A percentile compares a stretch with the other conserved stretches of the same genome.
These are phyloP conservation scores for Cornus controversa DNA, from an alignment of 148 eudicot genomes.

Conservation along the genomic window DNA sequence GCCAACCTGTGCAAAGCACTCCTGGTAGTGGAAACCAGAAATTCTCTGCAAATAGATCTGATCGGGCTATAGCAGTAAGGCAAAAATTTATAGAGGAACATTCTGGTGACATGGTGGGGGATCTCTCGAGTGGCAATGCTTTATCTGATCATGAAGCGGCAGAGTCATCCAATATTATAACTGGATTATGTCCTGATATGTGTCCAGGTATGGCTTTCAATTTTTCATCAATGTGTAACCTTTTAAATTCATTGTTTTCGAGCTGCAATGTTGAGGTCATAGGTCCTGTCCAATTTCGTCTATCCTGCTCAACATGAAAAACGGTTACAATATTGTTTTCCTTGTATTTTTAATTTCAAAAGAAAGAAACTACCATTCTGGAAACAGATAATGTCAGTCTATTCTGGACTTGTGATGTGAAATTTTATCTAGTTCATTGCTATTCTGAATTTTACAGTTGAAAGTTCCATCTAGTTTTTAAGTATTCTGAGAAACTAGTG, in stretches of 20 bases:
- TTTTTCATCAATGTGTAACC: conserved; percentile 2
- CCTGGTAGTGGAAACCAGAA: conserved; percentile 34
- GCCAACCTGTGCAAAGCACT: conserved; percentile 38
- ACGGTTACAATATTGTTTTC: not conserved
- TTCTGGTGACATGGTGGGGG: conserved; percentile 38
- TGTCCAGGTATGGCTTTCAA: conserved; percentile 71
- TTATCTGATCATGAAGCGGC: conserved; percentile 52
- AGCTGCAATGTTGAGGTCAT: conserved; percentile 2
- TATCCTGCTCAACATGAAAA: not conserved
- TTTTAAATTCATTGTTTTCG: not conserved
- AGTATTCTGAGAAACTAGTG: not conserved
- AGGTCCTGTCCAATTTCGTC: not conserved
- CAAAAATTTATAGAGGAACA: conserved; percentile 30
- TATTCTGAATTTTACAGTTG: not conserved
- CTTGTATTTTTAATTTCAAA: not conserved
- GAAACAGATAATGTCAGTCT: not conserved
- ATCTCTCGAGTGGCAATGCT: conserved; percentile 34
- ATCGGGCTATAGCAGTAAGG: conserved; percentile 32
- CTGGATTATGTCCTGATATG: conserved; percentile 93
- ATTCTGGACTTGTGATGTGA: not conserved
- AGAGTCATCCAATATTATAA: conserved; percentile 50
- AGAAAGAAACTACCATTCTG: not conserved
- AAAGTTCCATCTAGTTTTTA: conserved; percentile 7
- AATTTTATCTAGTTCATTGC: not conserved
- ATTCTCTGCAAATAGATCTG: conserved; percentile 29